These are phyloP conservation scores for Wickerhamomyces hampshirensis DNA, from an alignment of 805 yeast species.

Conservation along the genomic window DNA sequence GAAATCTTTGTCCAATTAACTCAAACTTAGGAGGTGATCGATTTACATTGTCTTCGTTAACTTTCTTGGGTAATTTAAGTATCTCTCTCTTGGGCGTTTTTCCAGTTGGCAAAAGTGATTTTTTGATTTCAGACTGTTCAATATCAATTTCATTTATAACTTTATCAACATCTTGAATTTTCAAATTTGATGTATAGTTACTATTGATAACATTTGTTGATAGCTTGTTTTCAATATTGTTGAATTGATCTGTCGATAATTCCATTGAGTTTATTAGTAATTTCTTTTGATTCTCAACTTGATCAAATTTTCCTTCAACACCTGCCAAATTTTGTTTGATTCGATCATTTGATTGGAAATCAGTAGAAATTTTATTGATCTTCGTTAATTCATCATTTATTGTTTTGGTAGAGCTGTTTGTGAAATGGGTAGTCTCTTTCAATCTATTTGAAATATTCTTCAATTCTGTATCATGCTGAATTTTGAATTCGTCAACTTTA, in stretches of 20 bases:
- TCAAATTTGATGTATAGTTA: conserved; percentile 10
- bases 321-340: conserved; percentile 4
- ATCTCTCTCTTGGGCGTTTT: conserved; percentile 25
- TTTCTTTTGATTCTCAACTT: conserved; percentile 1
- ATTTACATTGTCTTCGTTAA: background rate
- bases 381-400: conserved; percentile 18
- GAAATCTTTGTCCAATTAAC: conserved; percentile 23
- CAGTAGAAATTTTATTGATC: conserved; percentile 6
- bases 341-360: conserved; percentile 6
- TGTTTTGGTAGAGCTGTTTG: conserved; percentile 8
- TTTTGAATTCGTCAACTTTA: conserved; percentile 7
- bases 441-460: conserved; percentile 6
- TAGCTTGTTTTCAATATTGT: conserved; percentile 3
- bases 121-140: conserved; percentile 23
- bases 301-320: conserved; percentile 4
- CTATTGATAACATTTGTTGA: conserved; percentile 9
- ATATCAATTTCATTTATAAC: conserved; percentile 21
- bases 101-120: conserved; percentile 25
- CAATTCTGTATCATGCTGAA: conserved; percentile 9
- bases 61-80: conserved; percentile 12
- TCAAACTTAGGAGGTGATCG: conserved; percentile 26
- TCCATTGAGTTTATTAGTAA: background rate
- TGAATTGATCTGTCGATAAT: background rate
- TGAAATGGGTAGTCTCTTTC: conserved; percentile 14
- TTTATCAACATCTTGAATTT: conserved; percentile 17